Base-by-base conservation (phyloP, 83 land plant genomes). In the Larix sibirica region DNA sequence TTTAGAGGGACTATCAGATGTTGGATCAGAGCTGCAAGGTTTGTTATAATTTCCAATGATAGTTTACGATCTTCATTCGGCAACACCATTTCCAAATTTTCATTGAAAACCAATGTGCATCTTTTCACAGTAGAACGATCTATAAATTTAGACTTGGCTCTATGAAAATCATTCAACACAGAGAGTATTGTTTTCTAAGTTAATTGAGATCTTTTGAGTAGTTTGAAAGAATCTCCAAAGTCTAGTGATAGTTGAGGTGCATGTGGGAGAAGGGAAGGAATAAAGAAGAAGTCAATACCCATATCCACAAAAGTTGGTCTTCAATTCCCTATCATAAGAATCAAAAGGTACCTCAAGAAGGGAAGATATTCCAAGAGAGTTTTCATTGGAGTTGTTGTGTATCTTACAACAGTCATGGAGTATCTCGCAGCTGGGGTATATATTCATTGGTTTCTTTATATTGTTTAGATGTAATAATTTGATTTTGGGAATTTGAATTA, bases 1-100 rank as follows among this genome's bases (percentile, higher is more conserved):
- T 95, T 76, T 94, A 96, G 4, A 89, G 96, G 87, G 94, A 89
- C 62, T 97, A 95, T 81, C 95, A 98, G 99, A 97, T 97, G 99
- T 96, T 98, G 16, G 98, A 97, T 83, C 87, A 95, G 38, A 97
- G 98, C 84, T 95, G 98, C 67, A 84, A 94, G 73, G 92, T 93
- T 42, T 95, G 99, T 83, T 97, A 97, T 82, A 95, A 95, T 8
- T 97, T 0, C 1, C 28, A 28, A 28, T 28, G 28, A 28, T 28
- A 28, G 28, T 28, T 28, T 28, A 28, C n/a, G n/a, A n/a, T n/a
- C n/a, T n/a, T n/a, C n/a, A n/a, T n/a, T n/a, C n/a, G n/a, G n/a
- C n/a, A n/a, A n/a, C n/a, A n/a, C n/a, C n/a, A n/a, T n/a, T n/a
- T n/a, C n/a, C n/a, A n/a, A n/a, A n/a, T n/a, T n/a, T n/a, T n/a